A percentile compares a stretch with the other conserved stretches of the same genome.
Conservation (phyloP, 2,329 filamentous ascomycete genomes). For the Colletotrichum sp. region DNA sequence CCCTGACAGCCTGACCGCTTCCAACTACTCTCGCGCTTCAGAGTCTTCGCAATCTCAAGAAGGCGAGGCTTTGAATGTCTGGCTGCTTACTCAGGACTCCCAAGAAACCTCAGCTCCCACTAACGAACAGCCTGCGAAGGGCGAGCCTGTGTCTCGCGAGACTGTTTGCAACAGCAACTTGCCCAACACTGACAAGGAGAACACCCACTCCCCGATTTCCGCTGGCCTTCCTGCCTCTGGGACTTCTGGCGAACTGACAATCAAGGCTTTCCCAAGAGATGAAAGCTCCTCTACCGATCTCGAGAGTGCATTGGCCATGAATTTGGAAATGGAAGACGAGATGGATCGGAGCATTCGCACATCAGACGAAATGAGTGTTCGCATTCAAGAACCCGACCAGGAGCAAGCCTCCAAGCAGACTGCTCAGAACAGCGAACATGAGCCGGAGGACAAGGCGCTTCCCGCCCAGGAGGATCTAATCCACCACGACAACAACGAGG, state of each 20-base stretch:
- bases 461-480: neutral
- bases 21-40: neutral
- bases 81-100: slow-evolving; percentile 14
- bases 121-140: neutral
- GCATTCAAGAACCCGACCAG: neutral
- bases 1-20: neutral
- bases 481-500: neutral
- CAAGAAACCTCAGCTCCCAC: neutral
- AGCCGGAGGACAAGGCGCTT: neutral
- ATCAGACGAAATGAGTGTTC: neutral
- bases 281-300: neutral
- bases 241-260: neutral
- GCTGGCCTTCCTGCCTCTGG: neutral
- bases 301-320: neutral
- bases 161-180: neutral
- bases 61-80: neutral
- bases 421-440: neutral
- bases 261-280: neutral
- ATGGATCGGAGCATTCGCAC: neutral
- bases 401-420: neutral
- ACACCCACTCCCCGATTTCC: neutral
- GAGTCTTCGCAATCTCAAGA: slow-evolving; percentile 9
- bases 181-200: neutral
- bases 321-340: neutral
- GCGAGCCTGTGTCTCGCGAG: neutral